These are phyloP conservation scores for Clonostachys chloroleuca DNA, from an alignment of 2,329 filamentous ascomycete species.

Conservation along the genomic window DNA sequence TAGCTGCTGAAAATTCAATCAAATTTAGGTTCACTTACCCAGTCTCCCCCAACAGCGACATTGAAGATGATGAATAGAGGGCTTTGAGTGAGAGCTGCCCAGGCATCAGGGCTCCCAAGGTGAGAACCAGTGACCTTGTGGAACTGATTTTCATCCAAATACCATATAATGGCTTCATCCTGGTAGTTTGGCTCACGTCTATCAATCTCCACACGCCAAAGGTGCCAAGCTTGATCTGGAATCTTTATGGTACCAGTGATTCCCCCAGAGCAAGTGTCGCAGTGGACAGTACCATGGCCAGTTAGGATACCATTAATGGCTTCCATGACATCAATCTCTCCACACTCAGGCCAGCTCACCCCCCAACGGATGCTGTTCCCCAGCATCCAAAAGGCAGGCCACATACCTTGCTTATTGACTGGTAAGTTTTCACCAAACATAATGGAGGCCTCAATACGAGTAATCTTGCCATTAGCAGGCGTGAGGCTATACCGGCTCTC, in stretches of 20 bases:
- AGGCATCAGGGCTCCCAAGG: slow-evolving; percentile 37
- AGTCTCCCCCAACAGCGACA: slow-evolving; percentile 48
- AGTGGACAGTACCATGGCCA: slow-evolving; percentile 48
- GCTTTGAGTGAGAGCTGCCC: slow-evolving; percentile 43
- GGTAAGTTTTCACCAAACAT: slow-evolving; percentile 37
- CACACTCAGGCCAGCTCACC: slow-evolving; percentile 43
- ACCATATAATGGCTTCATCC: slow-evolving; percentile 45
- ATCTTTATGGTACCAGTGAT: slow-evolving; percentile 26
- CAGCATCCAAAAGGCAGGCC: slow-evolving; percentile 56
- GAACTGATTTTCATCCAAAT: slow-evolving; percentile 37
- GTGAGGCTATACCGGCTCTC: slow-evolving; percentile 44
- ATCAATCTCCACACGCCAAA: slow-evolving; percentile 45
- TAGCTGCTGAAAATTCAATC: too few relatives aligned
- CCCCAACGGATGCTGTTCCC: slow-evolving; percentile 43
- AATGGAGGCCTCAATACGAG: slow-evolving; percentile 38
- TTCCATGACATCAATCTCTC: slow-evolving; percentile 56
- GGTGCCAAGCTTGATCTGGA: slow-evolving; percentile 37
- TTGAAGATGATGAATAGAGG: slow-evolving; percentile 50
- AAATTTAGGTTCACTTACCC: slow-evolving; percentile 30
- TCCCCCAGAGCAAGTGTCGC: slow-evolving; percentile 40
- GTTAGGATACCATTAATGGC: slow-evolving; percentile 42
- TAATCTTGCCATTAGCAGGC: slow-evolving; percentile 37
- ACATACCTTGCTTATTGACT: slow-evolving; percentile 46
- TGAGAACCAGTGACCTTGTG: slow-evolving; percentile 35
- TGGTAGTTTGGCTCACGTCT: slow-evolving; percentile 37